A percentile compares a stretch with the other conserved stretches of the same genome.
Evolutionary conservation across 2,329 filamentous ascomycete genomes (phyloP).

Genomic region (Paradendryphiella salina): DNA sequence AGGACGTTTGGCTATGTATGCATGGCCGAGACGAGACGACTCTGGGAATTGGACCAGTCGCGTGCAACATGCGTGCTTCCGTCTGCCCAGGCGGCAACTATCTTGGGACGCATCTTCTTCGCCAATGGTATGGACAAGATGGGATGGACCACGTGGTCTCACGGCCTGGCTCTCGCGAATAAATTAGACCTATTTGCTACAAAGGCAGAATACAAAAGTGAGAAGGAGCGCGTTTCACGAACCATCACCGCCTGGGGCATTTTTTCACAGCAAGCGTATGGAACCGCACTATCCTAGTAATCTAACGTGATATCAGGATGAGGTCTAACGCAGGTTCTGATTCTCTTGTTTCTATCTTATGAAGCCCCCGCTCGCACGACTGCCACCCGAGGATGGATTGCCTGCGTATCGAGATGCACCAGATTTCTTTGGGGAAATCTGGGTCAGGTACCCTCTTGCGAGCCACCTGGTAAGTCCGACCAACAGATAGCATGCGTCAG

Average conservation of each 20-base stretch:
- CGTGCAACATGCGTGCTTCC: background rate
- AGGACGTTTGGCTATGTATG: constrained; percentile 1
- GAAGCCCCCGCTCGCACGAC: background rate
- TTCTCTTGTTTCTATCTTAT: constrained; percentile 8
- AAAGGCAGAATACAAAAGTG: background rate
- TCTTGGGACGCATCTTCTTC: constrained; percentile 7
- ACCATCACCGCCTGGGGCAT: constrained; percentile 11
- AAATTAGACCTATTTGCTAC: background rate
- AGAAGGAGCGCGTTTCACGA: background rate
- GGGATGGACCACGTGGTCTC: constrained; percentile 4
- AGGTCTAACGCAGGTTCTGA: background rate
- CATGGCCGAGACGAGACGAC: constrained; percentile 4
- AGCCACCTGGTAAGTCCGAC: background rate
- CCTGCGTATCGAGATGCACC: background rate
- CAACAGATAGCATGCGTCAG: too few species aligned
- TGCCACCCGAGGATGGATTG: background rate
- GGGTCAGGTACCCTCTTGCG: constrained; percentile 6
- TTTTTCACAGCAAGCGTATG: constrained; percentile 10
- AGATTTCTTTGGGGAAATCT: constrained; percentile 6
- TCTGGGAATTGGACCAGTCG: constrained; percentile 6
- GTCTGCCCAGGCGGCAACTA: constrained; percentile 3
- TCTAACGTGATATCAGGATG: background rate
- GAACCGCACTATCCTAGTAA: background rate
- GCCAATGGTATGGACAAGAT: constrained; percentile 8
- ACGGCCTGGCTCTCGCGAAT: constrained; percentile 2